Percentiles rank a stretch among this genome's conserved stretches.
These are phyloP conservation scores for Eimeria zaria DNA, from an alignment of 169 alveolate genomes.

Conservation along the genomic window DNA sequence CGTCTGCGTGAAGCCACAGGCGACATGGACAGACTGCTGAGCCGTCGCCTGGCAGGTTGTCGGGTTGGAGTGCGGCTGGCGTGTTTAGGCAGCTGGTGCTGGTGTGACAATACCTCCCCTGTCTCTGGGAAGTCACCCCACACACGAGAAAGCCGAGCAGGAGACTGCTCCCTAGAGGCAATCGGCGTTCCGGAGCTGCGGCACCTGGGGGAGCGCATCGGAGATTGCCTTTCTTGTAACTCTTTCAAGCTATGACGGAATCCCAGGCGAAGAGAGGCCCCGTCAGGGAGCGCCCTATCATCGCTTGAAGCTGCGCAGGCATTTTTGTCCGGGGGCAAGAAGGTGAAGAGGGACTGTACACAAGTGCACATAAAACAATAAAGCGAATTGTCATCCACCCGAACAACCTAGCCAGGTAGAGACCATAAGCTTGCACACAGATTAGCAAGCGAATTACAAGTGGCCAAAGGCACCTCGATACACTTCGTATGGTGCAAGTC, in stretches of 20 bases:
- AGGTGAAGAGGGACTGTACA: conserved; percentile 71
- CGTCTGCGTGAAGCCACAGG: conserved; percentile 65
- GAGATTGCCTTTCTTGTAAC: conserved; percentile 68
- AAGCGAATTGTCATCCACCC: not conserved
- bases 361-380: not conserved
- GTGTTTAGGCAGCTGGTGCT: not conserved
- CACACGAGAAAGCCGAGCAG: conserved; percentile 29
- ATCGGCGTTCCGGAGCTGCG: conserved; percentile 30
- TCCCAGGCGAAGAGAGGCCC: conserved; percentile 65
- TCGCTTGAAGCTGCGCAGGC: conserved; percentile 8
- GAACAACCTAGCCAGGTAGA: not conserved
- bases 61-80: conserved; percentile 44
- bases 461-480: not conserved
- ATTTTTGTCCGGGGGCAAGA: conserved; percentile 51
- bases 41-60: conserved; percentile 63
- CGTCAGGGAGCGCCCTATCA: conserved; percentile 48
- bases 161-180: conserved; percentile 55
- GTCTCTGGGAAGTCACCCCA: conserved; percentile 10
- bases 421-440: not conserved
- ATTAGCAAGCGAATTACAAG: not conserved
- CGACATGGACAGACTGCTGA: conserved; percentile 36
- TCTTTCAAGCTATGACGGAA: conserved; percentile 75
- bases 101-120: not conserved
- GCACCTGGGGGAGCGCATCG: conserved; percentile 66
- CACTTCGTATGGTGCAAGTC: not conserved